These are phyloP conservation scores for Arachnomyces sp. DNA, from an alignment of 2,329 filamentous ascomycete species.

Conservation along the genomic window DNA sequence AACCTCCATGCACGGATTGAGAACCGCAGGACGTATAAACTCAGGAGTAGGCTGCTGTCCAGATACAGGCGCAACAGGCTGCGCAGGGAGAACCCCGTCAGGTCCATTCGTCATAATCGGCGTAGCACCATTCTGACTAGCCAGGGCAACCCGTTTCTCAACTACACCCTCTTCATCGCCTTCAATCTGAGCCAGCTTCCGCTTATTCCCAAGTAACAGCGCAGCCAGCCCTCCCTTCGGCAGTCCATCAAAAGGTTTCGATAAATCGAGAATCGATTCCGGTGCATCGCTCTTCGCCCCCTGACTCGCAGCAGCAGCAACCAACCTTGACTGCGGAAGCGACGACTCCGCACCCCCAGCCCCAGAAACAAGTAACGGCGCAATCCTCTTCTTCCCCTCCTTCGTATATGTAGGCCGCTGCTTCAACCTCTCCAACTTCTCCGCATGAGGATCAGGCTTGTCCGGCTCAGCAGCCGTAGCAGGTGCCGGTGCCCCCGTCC, in stretches of 20 bases:
- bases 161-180: constrained; percentile 61
- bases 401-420: constrained; percentile 90
- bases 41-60: constrained; percentile 66
- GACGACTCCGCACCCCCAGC: constrained; percentile 82
- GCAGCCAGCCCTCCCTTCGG: constrained; percentile 80
- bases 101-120: constrained; percentile 67
- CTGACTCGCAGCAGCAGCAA: constrained; percentile 60
- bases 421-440: constrained; percentile 64
- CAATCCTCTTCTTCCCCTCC: constrained; percentile 92
- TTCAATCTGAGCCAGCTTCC: constrained; percentile 66
- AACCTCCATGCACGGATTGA: constrained; percentile 71
- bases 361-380: constrained; percentile 81
- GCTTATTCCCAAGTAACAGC: constrained; percentile 86
- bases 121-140: constrained; percentile 58
- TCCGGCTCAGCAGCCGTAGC: constrained; percentile 25
- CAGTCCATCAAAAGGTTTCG: constrained; percentile 86
- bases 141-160: constrained; percentile 51
- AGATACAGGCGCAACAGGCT: constrained; percentile 50
- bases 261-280: constrained; percentile 77
- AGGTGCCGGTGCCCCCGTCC: constrained; percentile 17
- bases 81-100: constrained; percentile 69
- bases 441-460: constrained; percentile 47
- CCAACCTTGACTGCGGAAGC: constrained; percentile 76
- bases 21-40: constrained; percentile 76
- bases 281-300: constrained; percentile 61